Evolutionary conservation across 768 basidiomycete genomes (phyloP).

Genomic region (Lactifluus rugatus): DNA sequence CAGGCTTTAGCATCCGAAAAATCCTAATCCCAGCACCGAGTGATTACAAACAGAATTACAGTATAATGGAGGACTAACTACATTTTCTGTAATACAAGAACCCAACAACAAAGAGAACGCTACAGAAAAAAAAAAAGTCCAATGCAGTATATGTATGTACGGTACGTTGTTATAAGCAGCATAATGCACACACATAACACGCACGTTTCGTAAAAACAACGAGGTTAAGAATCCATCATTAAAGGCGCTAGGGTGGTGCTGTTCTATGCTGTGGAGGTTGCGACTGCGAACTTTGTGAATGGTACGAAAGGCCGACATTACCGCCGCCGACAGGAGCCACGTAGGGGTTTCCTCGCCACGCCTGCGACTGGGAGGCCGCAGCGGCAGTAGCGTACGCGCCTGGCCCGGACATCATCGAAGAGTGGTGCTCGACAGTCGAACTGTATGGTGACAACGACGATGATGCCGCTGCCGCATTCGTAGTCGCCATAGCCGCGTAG

Average conservation of each 20-base stretch:
- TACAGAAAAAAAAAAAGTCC: neutral
- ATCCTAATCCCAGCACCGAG: neutral
- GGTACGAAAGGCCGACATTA: neutral
- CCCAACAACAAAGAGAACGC: neutral
- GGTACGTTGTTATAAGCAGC: neutral
- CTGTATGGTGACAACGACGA: neutral
- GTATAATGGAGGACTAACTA: constrained; percentile 2
- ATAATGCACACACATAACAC: neutral
- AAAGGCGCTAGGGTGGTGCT: neutral
- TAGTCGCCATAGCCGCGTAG: neutral
- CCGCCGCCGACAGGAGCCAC: neutral
- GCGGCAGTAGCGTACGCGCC: neutral
- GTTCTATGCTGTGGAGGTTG: constrained; percentile 15
- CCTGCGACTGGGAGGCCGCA: neutral
- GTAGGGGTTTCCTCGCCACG: constrained; percentile 10
- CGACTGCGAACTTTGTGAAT: constrained; percentile 3
- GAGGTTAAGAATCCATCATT: neutral
- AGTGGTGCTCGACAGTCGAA: constrained; percentile 14
- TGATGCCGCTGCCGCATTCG: neutral
- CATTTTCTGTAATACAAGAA: constrained; percentile 7
- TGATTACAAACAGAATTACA: constrained; percentile 1
- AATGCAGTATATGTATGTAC: neutral
- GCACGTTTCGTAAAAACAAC: neutral
- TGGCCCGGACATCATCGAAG: constrained; percentile 6
- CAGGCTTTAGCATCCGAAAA: neutral